Evolutionary conservation across 352 stramenopile species (phyloP).

Genomic region (Lagenidium giganteum): DNA sequence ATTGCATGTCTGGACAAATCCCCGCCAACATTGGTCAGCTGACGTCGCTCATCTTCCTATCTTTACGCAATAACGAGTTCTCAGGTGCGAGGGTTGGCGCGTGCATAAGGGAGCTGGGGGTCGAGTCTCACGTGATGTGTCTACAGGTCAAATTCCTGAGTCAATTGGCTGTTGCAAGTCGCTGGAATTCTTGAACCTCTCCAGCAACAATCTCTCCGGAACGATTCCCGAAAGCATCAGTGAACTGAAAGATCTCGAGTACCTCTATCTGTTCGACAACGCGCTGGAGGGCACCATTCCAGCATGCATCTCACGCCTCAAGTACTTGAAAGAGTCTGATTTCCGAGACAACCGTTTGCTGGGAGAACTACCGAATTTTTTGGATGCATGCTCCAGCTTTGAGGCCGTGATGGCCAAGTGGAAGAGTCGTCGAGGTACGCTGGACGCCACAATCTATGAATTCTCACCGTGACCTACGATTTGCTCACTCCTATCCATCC

Average conservation of each 20-base stretch:
- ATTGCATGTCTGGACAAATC: conserved; percentile 67
- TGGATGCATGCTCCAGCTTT: conserved; percentile 73
- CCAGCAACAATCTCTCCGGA: conserved; percentile 73
- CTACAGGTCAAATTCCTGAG: conserved; percentile 43
- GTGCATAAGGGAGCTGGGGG: too few relatives aligned
- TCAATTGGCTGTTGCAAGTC: conserved; percentile 67
- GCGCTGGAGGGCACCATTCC: conserved; percentile 61
- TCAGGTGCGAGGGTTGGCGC: conserved; percentile 10
- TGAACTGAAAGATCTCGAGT: conserved; percentile 74
- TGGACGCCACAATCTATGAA: too few relatives aligned
- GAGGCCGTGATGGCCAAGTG: conserved; percentile 81
- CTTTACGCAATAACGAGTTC: conserved; percentile 82
- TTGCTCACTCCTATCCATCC: too few relatives aligned
- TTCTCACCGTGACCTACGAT: too few relatives aligned
- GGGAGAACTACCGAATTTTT: conserved; percentile 75
- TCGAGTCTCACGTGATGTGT: not conserved
- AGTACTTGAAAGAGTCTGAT: conserved; percentile 77
- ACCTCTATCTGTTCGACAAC: conserved; percentile 87
- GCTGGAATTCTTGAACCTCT: conserved; percentile 84
- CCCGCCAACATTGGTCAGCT: conserved; percentile 58
- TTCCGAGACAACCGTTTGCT: conserved; percentile 74
- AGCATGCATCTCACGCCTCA: conserved; percentile 57
- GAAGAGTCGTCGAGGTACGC: conserved; percentile 71
- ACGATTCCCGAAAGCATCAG: conserved; percentile 61
- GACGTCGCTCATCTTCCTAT: conserved; percentile 73